These are phyloP conservation scores for Taxillus chinensis DNA, from an alignment of 164 flowering plant genomes.

Conservation along the genomic window DNA sequence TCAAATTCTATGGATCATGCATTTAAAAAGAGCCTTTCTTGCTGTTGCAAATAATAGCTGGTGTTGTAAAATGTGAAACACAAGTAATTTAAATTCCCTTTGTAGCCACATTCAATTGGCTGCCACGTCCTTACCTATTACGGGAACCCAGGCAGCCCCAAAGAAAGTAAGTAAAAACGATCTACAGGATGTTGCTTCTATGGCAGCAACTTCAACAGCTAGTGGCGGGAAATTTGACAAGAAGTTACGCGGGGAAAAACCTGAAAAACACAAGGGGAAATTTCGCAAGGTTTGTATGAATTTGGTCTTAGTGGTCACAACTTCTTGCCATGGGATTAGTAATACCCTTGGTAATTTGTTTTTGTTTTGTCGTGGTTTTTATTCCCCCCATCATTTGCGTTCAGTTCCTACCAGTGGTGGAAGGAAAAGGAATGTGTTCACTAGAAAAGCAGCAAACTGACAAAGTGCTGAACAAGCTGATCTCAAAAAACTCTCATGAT, in stretches of 20 bases:
- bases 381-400: background rate
- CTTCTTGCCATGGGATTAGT: too few species aligned
- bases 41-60: too few species aligned
- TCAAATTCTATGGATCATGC: too few species aligned
- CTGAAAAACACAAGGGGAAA: slow-evolving; percentile 71
- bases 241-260: slow-evolving; percentile 84
- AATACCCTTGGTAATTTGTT: too few species aligned
- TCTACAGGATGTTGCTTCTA: slow-evolving; percentile 67
- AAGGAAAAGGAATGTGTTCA: slow-evolving; percentile 65
- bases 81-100: too few species aligned
- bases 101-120: slow-evolving; percentile 89
- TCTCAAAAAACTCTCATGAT: slow-evolving; percentile 74
- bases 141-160: slow-evolving; percentile 56
- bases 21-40: too few species aligned
- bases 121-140: slow-evolving; percentile 81
- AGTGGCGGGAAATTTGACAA: slow-evolving; percentile 97
- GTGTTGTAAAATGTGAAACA: too few species aligned
- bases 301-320: too few species aligned
- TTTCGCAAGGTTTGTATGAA: slow-evolving; percentile 59
- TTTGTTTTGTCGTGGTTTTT: too few species aligned
- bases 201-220: slow-evolving; percentile 84
- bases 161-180: slow-evolving; percentile 63
- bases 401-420: slow-evolving; percentile 70
- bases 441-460: slow-evolving; percentile 73
- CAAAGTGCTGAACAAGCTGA: slow-evolving; percentile 63